Percentiles rank a stretch among this genome's conserved stretches.
Conservation (phyloP, 2,329 filamentous ascomycete genomes). For the Meredithiella fracta region DNA sequence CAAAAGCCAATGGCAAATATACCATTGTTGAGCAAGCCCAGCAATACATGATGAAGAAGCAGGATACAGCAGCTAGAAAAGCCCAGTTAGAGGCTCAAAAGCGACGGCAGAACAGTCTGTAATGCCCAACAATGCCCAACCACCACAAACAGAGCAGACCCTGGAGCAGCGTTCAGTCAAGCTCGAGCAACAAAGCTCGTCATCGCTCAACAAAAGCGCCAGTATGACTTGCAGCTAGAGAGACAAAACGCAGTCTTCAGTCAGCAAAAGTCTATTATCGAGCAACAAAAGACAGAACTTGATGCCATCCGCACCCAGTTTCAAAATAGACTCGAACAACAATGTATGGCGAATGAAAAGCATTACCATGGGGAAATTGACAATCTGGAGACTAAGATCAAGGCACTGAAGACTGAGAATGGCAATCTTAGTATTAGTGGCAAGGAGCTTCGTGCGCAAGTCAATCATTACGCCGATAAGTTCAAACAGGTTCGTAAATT, state of each 20-base stretch:
- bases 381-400: conserved; percentile 59
- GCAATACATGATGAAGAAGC: too few species aligned
- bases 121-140: too few species aligned
- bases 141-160: neutral
- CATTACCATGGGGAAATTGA: conserved; percentile 40
- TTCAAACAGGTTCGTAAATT: conserved; percentile 77
- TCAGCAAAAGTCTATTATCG: neutral
- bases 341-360: neutral
- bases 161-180: neutral
- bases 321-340: neutral
- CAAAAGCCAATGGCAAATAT: conserved; percentile 41
- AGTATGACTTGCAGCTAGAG: neutral
- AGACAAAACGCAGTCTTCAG: neutral
- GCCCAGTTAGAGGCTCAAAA: neutral
- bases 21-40: neutral
- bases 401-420: conserved; percentile 78
- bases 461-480: conserved; percentile 98
- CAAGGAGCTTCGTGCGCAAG: conserved; percentile 77
- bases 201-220: neutral
- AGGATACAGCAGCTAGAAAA: neutral
- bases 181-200: neutral
- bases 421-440: conserved; percentile 94
- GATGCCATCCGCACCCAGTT: neutral
- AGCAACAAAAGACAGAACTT: neutral
- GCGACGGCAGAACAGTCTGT: too few species aligned